Conservation (phyloP, 2,329 filamentous ascomycete species). For the Penicillium sp. region DNA sequence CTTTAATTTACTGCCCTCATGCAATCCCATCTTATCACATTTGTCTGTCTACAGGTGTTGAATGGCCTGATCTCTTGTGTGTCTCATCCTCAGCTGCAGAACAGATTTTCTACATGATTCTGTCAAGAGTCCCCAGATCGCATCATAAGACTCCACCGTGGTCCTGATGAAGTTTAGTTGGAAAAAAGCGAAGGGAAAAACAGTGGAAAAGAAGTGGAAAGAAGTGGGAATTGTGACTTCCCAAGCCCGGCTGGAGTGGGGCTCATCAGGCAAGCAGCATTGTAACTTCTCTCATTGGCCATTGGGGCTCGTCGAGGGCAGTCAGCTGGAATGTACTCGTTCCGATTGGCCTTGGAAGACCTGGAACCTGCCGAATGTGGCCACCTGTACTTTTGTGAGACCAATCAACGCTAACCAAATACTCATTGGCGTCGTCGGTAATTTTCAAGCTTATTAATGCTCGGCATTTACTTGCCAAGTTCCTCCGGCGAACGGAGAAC, state of each 20-base stretch:
- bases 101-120: conserved; percentile 1
- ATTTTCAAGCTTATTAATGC: neutral
- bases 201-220: conserved; percentile 7
- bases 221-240: conserved; percentile 23
- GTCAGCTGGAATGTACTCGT: conserved; percentile 22
- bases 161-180: conserved; percentile 28
- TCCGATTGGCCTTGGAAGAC: conserved; percentile 22
- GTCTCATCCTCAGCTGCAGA: neutral
- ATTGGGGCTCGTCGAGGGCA: neutral
- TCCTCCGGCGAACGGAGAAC: neutral
- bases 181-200: conserved; percentile 1
- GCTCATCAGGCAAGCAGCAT: conserved; percentile 30
- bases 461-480: neutral
- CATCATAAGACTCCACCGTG: conserved; percentile 28
- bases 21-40: conserved; percentile 27
- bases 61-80: neutral
- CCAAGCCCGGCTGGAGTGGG: conserved; percentile 19
- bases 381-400: conserved; percentile 12
- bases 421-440: neutral
- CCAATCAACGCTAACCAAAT: neutral
- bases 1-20: conserved; percentile 20
- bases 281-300: conserved; percentile 24
- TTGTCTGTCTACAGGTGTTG: no score
- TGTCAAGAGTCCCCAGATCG: conserved; percentile 29
- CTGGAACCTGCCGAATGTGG: conserved; percentile 2